Evolutionary conservation across 1,284 basidiomycete species (phyloP).

Genomic region (Melanopsichium pennsylvanicum): DNA sequence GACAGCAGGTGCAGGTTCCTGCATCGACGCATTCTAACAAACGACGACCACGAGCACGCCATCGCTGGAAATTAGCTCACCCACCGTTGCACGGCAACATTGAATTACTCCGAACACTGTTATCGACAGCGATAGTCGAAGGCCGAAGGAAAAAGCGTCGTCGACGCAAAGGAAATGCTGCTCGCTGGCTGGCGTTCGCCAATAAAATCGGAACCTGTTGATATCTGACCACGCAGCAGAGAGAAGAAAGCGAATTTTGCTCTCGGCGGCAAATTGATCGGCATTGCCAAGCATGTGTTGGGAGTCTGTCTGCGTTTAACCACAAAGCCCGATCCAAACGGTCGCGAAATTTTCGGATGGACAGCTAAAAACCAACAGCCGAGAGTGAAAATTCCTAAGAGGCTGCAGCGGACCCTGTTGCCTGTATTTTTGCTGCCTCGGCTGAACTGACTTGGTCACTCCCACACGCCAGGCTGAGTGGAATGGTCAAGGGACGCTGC

Average conservation of each 20-base stretch:
- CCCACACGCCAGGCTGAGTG: neutral
- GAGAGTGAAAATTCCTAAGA: neutral
- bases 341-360: neutral
- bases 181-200: too few species aligned
- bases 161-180: too few species aligned
- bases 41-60: neutral
- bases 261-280: constrained; percentile 1
- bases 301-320: too few species aligned
- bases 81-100: neutral
- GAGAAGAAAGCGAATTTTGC: too few species aligned
- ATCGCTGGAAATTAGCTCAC: constrained; percentile 6
- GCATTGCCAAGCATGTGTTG: neutral
- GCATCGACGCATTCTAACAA: neutral
- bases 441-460: neutral
- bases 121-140: too few species aligned
- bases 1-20: too few species aligned
- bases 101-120: too few species aligned
- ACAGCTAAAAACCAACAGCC: constrained; percentile 9
- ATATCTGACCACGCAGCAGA: too few species aligned
- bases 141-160: too few species aligned
- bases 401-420: neutral
- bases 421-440: neutral
- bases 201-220: too few species aligned
- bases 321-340: constrained; percentile 1
- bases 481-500: too few species aligned